A percentile compares a stretch with the other conserved stretches of the same genome.
Evolutionary conservation across 306 rosid genomes (phyloP).

Genomic region (Hylodesmum podocarpum): DNA sequence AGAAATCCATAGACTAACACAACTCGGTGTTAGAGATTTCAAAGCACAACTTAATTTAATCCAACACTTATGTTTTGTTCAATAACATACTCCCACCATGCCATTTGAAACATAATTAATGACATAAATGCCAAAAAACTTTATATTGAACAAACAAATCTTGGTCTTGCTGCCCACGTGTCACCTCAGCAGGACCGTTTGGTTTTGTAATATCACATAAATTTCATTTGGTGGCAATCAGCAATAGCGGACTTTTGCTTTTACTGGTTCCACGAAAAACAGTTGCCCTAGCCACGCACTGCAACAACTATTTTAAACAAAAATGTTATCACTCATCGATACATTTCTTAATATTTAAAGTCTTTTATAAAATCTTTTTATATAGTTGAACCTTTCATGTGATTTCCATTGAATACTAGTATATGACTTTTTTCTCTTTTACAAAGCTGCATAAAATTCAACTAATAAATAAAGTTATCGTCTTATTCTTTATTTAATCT

Average conservation of each 20-base stretch:
- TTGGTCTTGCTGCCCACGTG: conserved; percentile 7
- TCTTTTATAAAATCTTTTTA: not conserved
- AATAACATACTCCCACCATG: not conserved
- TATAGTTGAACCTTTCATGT: too few species aligned
- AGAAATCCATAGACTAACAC: not conserved
- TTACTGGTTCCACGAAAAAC: not conserved
- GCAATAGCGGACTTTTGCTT: not conserved
- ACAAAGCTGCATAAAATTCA: too few species aligned
- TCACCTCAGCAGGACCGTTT: not conserved
- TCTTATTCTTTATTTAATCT: too few species aligned
- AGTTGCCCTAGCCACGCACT: not conserved
- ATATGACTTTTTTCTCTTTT: too few species aligned
- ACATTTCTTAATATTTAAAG: too few species aligned
- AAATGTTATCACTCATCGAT: too few species aligned
- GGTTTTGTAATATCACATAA: not conserved
- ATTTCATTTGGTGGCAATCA: not conserved
- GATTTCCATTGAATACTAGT: too few species aligned
- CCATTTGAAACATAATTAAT: not conserved
- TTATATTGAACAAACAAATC: not conserved
- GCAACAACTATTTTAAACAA: not conserved
- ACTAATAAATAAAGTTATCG: too few species aligned
- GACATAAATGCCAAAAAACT: not conserved
- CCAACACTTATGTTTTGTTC: not conserved
- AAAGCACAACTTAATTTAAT: not conserved
- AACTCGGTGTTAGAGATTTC: not conserved